Evolutionary conservation across 352 stramenopile genomes (phyloP).

Genomic region (Phytopythium cucurbitacearum): DNA sequence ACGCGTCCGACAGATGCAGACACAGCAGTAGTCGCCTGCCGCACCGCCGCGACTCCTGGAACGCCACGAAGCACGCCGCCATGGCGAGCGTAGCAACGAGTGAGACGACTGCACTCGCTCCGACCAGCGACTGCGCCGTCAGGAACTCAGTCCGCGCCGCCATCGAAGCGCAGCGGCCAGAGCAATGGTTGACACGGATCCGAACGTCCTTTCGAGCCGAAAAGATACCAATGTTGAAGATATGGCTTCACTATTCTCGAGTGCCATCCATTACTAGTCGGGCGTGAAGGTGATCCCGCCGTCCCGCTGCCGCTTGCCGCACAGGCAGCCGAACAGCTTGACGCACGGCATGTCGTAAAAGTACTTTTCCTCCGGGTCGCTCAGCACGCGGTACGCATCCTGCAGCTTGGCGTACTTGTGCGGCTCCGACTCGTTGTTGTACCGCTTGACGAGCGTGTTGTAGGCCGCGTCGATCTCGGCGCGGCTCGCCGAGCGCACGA

Average conservation of each 20-base stretch:
- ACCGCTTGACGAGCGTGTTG: constrained; percentile 77
- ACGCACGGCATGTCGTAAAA: constrained; percentile 83
- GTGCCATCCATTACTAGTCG: constrained; percentile 26
- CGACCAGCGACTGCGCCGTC: constrained; percentile 40
- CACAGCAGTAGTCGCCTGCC: constrained; percentile 60
- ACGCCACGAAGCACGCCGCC: constrained; percentile 50
- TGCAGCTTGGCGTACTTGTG: constrained; percentile 82
- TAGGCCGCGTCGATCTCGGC: constrained; percentile 81
- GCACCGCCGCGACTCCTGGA: constrained; percentile 62
- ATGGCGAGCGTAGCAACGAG: constrained; percentile 39
- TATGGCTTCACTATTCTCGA: constrained; percentile 2
- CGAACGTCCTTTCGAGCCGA: neutral
- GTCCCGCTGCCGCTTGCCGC: constrained; percentile 76
- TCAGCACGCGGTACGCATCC: constrained; percentile 72
- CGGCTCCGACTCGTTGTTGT: constrained; percentile 83
- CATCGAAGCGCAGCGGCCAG: too few species aligned
- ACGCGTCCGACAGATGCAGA: constrained; percentile 51
- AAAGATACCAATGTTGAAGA: neutral
- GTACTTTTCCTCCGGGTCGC: constrained; percentile 79
- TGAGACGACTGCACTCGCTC: constrained; percentile 33
- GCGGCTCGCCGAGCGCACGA: constrained; percentile 59
- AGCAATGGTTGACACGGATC: too few species aligned
- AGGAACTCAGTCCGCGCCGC: constrained; percentile 18
- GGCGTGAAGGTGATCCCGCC: constrained; percentile 72
- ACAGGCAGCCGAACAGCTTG: constrained; percentile 77